Conservation (phyloP, 805 yeast genomes). For the Suhomyces xylopsoci region DNA sequence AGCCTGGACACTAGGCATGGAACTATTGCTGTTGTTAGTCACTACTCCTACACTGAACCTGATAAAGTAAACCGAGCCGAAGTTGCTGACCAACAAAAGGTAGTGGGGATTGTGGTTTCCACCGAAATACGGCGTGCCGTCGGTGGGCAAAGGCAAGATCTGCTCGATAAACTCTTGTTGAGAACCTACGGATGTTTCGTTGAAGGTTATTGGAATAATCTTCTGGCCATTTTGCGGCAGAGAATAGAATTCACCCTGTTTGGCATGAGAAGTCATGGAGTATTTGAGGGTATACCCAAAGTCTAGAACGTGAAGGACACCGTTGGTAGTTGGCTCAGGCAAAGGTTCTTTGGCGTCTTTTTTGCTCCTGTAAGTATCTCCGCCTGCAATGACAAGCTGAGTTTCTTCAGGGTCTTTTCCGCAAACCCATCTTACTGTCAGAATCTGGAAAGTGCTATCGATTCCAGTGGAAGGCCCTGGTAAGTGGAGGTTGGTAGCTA, state of each 20-base stretch:
- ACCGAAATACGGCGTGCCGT: slow-evolving; percentile 65
- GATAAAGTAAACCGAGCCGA: slow-evolving; percentile 64
- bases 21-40: background rate
- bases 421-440: slow-evolving; percentile 72
- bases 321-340: slow-evolving; percentile 1
- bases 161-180: slow-evolving; percentile 23
- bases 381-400: slow-evolving; percentile 67
- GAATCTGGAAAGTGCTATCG: slow-evolving; percentile 36
- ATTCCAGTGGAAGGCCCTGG: slow-evolving; percentile 36
- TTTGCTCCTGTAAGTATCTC: slow-evolving; percentile 31
- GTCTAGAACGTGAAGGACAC: slow-evolving; percentile 51
- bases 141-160: slow-evolving; percentile 32
- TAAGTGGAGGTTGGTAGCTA: slow-evolving; percentile 61
- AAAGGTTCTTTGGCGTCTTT: background rate
- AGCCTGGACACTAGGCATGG: slow-evolving; percentile 2
- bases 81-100: slow-evolving; percentile 54
- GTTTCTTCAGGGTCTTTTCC: slow-evolving; percentile 79
- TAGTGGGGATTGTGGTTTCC: slow-evolving; percentile 78
- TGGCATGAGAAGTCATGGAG: slow-evolving; percentile 76
- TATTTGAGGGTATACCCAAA: slow-evolving; percentile 80
- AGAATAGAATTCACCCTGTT: slow-evolving; percentile 75
- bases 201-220: slow-evolving; percentile 24
- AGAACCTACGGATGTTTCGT: slow-evolving; percentile 11
- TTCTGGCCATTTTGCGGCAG: slow-evolving; percentile 47
- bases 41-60: slow-evolving; percentile 27